Evolutionary conservation across 2,329 filamentous ascomycete genomes (phyloP).

Genomic region (Teratosphaeria destructans): DNA sequence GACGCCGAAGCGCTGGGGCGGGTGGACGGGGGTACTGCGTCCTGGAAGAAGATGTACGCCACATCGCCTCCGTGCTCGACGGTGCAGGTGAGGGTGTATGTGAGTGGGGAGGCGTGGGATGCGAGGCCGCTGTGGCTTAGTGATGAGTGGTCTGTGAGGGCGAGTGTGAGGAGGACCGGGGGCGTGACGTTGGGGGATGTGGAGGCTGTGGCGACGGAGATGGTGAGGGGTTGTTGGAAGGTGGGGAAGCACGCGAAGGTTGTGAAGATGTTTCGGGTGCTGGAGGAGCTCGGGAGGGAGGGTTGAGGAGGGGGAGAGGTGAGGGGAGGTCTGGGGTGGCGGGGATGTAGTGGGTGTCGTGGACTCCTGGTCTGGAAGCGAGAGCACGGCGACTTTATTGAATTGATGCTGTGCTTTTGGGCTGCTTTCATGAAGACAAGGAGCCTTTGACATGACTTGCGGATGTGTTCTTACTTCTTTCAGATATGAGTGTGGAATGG

Average conservation of each 20-base stretch:
- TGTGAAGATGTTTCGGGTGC: not conserved
- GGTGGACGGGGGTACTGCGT: not conserved
- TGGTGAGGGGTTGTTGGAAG: not conserved
- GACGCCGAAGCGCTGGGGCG: not conserved
- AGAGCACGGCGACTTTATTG: too few relatives aligned
- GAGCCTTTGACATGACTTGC: not conserved
- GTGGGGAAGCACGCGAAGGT: not conserved
- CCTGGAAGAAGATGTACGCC: not conserved
- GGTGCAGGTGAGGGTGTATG: not conserved
- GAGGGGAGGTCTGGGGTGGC: not conserved
- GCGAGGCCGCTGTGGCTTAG: not conserved
- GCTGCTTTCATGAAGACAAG: not conserved
- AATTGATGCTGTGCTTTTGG: slow-evolving; percentile 41
- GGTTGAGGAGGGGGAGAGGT: not conserved
- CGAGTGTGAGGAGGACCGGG: not conserved
- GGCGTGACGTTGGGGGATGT: not conserved
- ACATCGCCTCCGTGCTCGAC: not conserved
- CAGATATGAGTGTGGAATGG: not conserved
- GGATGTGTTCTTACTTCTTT: not conserved
- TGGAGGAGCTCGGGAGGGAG: not conserved
- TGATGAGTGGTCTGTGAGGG: not conserved
- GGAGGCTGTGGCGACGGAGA: not conserved
- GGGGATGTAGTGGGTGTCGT: too few relatives aligned
- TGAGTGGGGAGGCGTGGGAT: not conserved
- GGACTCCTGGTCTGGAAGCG: too few relatives aligned